Evolutionary conservation across 1,284 basidiomycete species (phyloP).

Genomic region (Fomitopsis betulina): DNA sequence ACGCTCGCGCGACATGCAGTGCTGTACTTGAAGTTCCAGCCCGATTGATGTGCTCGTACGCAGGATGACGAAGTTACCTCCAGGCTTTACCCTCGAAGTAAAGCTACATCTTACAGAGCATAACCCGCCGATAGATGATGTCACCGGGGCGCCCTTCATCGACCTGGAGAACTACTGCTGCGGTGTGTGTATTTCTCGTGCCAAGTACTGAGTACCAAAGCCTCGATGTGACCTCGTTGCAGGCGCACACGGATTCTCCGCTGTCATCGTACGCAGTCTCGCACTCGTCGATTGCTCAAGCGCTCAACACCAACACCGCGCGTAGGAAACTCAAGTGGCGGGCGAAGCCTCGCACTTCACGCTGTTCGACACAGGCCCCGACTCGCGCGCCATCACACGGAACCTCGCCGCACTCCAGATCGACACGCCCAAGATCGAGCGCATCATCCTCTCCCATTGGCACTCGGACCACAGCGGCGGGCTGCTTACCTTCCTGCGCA

Average conservation of each 20-base stretch:
- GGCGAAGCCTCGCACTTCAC: slow-evolving; percentile 45
- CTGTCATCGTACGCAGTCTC: slow-evolving; percentile 55
- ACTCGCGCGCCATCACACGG: slow-evolving; percentile 63
- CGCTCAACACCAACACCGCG: not conserved
- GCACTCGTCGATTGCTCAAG: not conserved
- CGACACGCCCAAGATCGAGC: slow-evolving; percentile 45
- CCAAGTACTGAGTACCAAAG: not conserved
- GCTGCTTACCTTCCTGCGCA: slow-evolving; percentile 54
- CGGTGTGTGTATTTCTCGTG: slow-evolving; percentile 35
- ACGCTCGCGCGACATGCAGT: slow-evolving; percentile 3
- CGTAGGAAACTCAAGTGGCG: slow-evolving; percentile 50
- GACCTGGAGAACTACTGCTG: slow-evolving; percentile 78
- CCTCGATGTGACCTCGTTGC: not conserved
- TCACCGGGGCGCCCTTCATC: slow-evolving; percentile 59
- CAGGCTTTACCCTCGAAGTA: slow-evolving; percentile 73
- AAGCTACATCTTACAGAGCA: slow-evolving; percentile 54
- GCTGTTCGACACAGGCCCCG: slow-evolving; percentile 81
- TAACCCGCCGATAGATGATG: slow-evolving; percentile 43
- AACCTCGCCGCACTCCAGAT: slow-evolving; percentile 62
- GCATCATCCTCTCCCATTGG: slow-evolving; percentile 78
- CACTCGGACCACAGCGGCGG: slow-evolving; percentile 81
- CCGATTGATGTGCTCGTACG: not conserved
- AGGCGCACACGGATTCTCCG: slow-evolving; percentile 82
- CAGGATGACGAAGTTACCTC: slow-evolving; percentile 75
- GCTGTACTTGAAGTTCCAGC: not conserved